Evolutionary conservation across 208 protist genomes (phyloP).

Genomic region (Crithidia expoeki): DNA sequence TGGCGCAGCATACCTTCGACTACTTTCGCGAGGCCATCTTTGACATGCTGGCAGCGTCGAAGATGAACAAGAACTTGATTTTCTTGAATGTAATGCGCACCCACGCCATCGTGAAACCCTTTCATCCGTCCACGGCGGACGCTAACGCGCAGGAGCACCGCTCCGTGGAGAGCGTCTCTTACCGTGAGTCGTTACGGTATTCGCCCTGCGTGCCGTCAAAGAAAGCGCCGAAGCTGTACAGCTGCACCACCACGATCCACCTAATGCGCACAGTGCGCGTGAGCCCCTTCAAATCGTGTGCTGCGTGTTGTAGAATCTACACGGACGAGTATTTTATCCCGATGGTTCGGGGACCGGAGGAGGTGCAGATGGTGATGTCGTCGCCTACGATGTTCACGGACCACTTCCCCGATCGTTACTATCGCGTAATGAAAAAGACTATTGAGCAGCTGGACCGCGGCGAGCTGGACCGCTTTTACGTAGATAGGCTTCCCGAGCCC

Average conservation of each 20-base stretch:
- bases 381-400: slow-evolving; percentile 81
- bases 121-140: slow-evolving; percentile 32
- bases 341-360: slow-evolving; percentile 46
- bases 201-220: slow-evolving; percentile 21
- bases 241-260: slow-evolving; percentile 72
- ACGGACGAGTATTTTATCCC: slow-evolving; percentile 74
- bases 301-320: slow-evolving; percentile 27
- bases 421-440: slow-evolving; percentile 47
- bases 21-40: slow-evolving; percentile 76
- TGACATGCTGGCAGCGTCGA: slow-evolving; percentile 60
- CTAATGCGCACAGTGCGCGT: slow-evolving; percentile 61
- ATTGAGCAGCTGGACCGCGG: slow-evolving; percentile 49
- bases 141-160: neutral
- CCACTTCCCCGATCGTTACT: slow-evolving; percentile 89
- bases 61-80: slow-evolving; percentile 65
- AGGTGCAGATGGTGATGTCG: slow-evolving; percentile 74
- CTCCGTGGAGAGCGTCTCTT: slow-evolving; percentile 35
- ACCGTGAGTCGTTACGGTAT: slow-evolving; percentile 46
- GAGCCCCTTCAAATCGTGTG: slow-evolving; percentile 21
- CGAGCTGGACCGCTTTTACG: slow-evolving; percentile 81
- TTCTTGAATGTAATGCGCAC: slow-evolving; percentile 59
- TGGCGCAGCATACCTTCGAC: slow-evolving; percentile 83
- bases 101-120: slow-evolving; percentile 21
- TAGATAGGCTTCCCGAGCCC: slow-evolving; percentile 17
- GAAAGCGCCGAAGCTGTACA: slow-evolving; percentile 50